phyloP scores from a whole-genome alignment of 257 asterid species.

The Lycium barbarum region DNA sequence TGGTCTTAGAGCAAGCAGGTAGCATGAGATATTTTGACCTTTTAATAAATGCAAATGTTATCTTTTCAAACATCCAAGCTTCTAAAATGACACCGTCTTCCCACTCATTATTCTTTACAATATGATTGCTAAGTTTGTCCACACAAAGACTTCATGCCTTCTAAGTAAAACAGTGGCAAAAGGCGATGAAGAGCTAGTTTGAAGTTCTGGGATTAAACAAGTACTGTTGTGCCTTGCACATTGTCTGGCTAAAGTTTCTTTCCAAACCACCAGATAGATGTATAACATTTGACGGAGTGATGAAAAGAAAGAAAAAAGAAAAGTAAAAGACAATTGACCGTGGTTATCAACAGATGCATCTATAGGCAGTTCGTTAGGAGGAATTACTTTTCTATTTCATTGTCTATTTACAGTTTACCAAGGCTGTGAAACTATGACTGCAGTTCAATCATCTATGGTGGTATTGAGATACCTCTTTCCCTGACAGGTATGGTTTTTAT shows the following conservation, averaged over 20 bases:
- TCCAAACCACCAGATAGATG: neutral
- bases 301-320: neutral
- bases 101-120: neutral
- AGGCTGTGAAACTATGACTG: neutral
- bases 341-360: neutral
- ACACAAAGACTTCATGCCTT: neutral
- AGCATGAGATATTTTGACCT: neutral
- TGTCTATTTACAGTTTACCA: neutral
- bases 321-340: neutral
- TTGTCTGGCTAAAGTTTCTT: neutral
- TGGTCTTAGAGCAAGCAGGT: neutral
- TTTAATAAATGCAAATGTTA: neutral
- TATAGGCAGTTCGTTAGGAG: neutral
- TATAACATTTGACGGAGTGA: neutral
- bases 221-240: neutral
- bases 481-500: constrained; percentile 88
- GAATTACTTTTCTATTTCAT: neutral
- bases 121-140: neutral
- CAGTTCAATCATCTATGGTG: constrained; percentile 4
- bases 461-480: constrained; percentile 39
- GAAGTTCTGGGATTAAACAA: neutral
- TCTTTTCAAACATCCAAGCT: neutral
- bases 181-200: neutral
- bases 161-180: neutral
- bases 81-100: neutral